Base-by-base conservation (phyloP, 768 basidiomycete genomes). In the Xanthoconium stramineum region DNA sequence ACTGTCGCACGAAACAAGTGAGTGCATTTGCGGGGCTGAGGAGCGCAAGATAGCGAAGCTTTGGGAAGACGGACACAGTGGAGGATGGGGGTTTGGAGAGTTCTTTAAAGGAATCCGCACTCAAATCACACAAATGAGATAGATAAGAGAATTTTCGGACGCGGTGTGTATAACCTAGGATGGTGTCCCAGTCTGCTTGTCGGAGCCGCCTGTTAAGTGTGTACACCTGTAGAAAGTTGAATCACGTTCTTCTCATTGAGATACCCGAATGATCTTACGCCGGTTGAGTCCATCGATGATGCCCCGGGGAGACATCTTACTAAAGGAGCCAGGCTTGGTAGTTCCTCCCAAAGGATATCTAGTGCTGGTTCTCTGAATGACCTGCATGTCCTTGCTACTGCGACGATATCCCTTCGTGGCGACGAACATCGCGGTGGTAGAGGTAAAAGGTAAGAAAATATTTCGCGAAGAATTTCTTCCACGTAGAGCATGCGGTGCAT, bases 121-220 rank as follows among this genome's bases (percentile, higher is more conserved):
- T 12, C 30, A 60, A 39, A 30, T 50, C 39, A 3, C 30, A 38
- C 3, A 45, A 32, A 35, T 28, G 32, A 15, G 1, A 6, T 5
- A 60, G 15, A 6, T 4, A 7, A 60, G 32, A 37, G 11, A 63
- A 35, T 28, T 19, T 58, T 12, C 39, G 53, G 5, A 63, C 45
- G 6, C 61, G 61, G 29, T 7, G 30, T 17, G 62, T 17, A 44
- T 60, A 57, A 20, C 58, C 50, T 1, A 60, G 19, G 17, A 60
- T 37, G 32, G 46, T 50, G 11, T 53, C 35, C 61, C 58, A 63
- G 0, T 56, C 61, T 0, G 29, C 12, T 13, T 52, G 30, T 2
- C 38, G 49, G 20, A 63, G 57, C 0, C 1, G 11, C 15, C 24
- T 52, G 8, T n/a, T 32, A 13, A 62, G 45, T 2, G 48, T 38